A percentile compares a stretch with the other conserved stretches of the same genome.
phyloP scores from a whole-genome alignment of 2,329 filamentous ascomycete genomes.

The Aquanectria penicillioides region DNA sequence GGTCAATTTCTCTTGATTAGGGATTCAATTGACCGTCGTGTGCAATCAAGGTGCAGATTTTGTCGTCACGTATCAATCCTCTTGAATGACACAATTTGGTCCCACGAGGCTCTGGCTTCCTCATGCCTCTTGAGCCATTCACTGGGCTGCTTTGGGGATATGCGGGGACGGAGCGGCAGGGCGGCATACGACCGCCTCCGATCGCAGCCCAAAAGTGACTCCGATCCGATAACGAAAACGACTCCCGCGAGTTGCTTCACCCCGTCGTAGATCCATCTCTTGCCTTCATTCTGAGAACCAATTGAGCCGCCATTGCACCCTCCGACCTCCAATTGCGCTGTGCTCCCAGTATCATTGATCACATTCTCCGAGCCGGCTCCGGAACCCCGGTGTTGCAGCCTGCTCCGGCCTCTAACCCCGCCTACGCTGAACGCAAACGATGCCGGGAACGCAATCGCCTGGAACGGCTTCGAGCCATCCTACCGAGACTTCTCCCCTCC shows the following conservation, averaged over 20 bases:
- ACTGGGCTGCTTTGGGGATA: neutral
- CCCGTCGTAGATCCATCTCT: too few relatives aligned
- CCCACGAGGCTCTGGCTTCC: neutral
- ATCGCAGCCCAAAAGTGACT: conserved; percentile 29
- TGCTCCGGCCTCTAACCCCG: conserved; percentile 3
- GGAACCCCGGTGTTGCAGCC: neutral
- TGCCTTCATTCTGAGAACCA: neutral
- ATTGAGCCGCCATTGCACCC: neutral
- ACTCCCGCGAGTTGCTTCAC: neutral
- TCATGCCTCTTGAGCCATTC: neutral
- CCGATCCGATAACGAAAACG: conserved; percentile 5
- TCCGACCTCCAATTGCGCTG: neutral
- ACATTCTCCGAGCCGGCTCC: neutral
- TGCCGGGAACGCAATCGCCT: conserved; percentile 21
- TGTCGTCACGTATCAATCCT: conserved; percentile 7
- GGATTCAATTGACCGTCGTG: neutral
- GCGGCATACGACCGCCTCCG: conserved; percentile 3
- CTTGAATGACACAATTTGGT: conserved; percentile 27
- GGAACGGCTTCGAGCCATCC: conserved; percentile 2
- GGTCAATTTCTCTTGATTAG: neutral
- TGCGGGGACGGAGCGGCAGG: conserved; percentile 17
- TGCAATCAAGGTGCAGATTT: neutral
- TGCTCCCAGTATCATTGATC: too few relatives aligned
- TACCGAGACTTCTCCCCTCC: conserved; percentile 42
- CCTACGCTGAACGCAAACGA: conserved; percentile 9